Evolutionary conservation across 352 stramenopile species (phyloP), one percentile per base, ranked within the genome.

Genomic region (Elongisporangium anandrum): DNA sequence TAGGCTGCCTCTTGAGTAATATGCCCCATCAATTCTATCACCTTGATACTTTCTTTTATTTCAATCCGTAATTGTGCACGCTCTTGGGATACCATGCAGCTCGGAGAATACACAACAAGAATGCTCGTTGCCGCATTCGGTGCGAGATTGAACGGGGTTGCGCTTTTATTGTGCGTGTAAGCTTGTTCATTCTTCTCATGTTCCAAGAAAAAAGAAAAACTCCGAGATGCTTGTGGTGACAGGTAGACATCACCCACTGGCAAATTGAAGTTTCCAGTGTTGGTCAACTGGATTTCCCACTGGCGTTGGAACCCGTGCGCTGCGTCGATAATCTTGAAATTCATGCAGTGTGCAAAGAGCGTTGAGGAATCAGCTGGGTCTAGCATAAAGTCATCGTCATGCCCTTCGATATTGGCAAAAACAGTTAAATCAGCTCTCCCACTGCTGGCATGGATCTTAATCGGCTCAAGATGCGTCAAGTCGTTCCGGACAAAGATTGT

Each of bases 391-490:
- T 41, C 29, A 15, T 41, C 29, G 9, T 41, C 29, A 9, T 41
- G 29, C 9, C 13, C 29, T 13, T 41, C 29, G 13, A 41, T 9
- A 20, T 66, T 48, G 48, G 71, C 41, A 24, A 29, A 34, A 5
- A 87, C 9, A 0, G 50, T 51, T 9, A 89, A 51, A 2, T 56
- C 59, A 4, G 77, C 80, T 60, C 72, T 65, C 1, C 75, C 81
- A 61, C 76, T 87, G 2, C 50, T 57, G 6, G 74, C 81, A 23
- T 62, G 17, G 19, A 90, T 48, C 2, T 29, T 21, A 6, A 88
- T 48, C 13, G 68, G 58, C 52, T 90, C 81, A 22, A 90, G 77
- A 54, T 90, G 81, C 2, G 81, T 82, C n/a, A 90, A 69, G 45
- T 79, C 63, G 50, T 86, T 88, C 23, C 81, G 81, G 12, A 90